phyloP scores from a whole-genome alignment of 495 filamentous ascomycete genomes.

The Sporormia fimetaria region DNA sequence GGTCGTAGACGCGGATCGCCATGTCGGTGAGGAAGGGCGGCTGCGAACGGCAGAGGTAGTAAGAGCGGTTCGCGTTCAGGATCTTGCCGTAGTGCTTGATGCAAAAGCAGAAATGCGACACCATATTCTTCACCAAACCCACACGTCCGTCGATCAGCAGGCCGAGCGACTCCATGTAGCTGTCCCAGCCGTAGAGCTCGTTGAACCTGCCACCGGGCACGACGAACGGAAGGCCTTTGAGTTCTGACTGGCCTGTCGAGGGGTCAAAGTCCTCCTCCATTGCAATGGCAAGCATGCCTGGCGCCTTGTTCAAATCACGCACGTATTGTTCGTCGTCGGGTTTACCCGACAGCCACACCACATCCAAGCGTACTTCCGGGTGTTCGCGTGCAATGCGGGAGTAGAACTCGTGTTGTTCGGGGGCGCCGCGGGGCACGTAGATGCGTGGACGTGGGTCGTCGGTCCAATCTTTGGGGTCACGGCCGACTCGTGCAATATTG shows the following conservation, averaged over 20 bases:
- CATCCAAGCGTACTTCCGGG: conserved; percentile 77
- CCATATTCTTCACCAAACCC: conserved; percentile 83
- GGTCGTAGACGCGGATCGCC: conserved; percentile 79
- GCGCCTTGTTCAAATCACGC: conserved; percentile 63
- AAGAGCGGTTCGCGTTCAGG: conserved; percentile 88
- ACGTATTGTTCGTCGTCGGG: conserved; percentile 66
- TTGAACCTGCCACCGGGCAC: conserved; percentile 96
- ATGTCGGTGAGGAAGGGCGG: conserved; percentile 97
- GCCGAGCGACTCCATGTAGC: conserved; percentile 89
- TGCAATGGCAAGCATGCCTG: conserved; percentile 76
- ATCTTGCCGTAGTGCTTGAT: conserved; percentile 98
- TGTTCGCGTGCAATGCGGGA: conserved; percentile 55
- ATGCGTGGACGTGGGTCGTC: conserved; percentile 78
- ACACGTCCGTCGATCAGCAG: conserved; percentile 70
- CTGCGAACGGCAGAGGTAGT: conserved; percentile 88
- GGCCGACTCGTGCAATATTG: conserved; percentile 73
- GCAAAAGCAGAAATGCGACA: conserved; percentile 90
- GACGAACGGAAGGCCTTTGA: conserved; percentile 81
- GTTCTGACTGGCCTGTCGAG: conserved; percentile 49
- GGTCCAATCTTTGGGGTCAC: conserved; percentile 87
- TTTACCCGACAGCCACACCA: conserved; percentile 57
- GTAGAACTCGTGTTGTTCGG: conserved; percentile 85
- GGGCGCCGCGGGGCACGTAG: conserved; percentile 74
- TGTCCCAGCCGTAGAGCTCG: conserved; percentile 95
- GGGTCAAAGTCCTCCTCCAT: conserved; percentile 65